Percentiles rank a stretch among this genome's conserved stretches.
Evolutionary conservation across 2,329 filamentous ascomycete genomes (phyloP).

Genomic region (Fusarium albidum): DNA sequence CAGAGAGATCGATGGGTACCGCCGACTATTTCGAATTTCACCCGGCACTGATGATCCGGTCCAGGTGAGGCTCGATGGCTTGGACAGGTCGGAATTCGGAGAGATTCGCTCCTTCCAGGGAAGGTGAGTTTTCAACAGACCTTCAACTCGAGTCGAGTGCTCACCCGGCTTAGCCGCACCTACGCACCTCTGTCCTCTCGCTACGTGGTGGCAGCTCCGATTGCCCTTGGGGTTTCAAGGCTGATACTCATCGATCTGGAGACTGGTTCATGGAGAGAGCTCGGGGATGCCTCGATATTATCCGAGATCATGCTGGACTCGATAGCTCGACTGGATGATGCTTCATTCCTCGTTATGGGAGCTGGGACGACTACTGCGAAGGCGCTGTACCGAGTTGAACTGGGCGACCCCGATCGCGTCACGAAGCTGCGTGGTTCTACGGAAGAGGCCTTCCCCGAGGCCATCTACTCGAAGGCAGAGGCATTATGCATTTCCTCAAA

Average conservation of each 20-base stretch:
- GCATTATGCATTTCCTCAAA: conserved; percentile 43
- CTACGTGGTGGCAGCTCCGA: conserved; percentile 46
- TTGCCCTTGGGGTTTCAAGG: conserved; percentile 43
- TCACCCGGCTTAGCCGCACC: conserved; percentile 44
- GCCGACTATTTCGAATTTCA: conserved; percentile 54
- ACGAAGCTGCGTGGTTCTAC: conserved; percentile 46
- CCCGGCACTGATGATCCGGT: conserved; percentile 38
- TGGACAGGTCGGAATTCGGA: conserved; percentile 53
- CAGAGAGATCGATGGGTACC: conserved; percentile 55
- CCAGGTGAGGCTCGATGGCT: conserved; percentile 46
- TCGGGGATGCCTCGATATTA: conserved; percentile 42
- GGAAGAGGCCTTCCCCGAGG: conserved; percentile 40
- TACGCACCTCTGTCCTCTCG: conserved; percentile 49
- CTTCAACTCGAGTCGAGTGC: neutral
- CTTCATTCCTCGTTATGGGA: conserved; percentile 49
- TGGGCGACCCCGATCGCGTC: conserved; percentile 35
- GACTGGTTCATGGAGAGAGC: conserved; percentile 40
- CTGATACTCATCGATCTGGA: conserved; percentile 51
- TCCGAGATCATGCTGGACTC: conserved; percentile 46
- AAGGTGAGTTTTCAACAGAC: conserved; percentile 35
- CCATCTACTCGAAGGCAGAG: conserved; percentile 49
- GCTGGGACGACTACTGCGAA: conserved; percentile 42
- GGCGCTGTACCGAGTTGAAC: conserved; percentile 48
- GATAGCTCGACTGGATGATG: conserved; percentile 46
- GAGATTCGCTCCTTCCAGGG: conserved; percentile 43